phyloP scores from a whole-genome alignment of 805 yeast species.

The Ogataea ramenticola region DNA sequence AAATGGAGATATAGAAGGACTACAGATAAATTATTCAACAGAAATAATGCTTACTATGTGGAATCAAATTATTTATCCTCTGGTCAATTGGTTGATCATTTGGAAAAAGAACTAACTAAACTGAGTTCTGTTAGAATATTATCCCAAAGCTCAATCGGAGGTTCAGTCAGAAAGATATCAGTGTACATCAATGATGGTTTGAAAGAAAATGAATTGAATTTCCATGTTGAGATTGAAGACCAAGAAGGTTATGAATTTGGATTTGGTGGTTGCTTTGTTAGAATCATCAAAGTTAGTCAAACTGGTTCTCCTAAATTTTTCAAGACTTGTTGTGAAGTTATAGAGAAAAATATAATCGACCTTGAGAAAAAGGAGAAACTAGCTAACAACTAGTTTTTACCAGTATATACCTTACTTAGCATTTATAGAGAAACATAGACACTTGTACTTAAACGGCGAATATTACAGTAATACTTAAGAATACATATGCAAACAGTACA shows the following conservation, averaged over 20 bases:
- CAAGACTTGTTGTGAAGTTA: slow-evolving; percentile 13
- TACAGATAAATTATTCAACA: slow-evolving; percentile 3
- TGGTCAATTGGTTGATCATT: slow-evolving; percentile 1
- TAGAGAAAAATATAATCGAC: slow-evolving; percentile 7
- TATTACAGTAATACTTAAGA: too few species aligned
- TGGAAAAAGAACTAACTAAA: slow-evolving; percentile 3
- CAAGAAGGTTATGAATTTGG: slow-evolving; percentile 25
- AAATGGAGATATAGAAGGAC: not conserved
- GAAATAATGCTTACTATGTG: slow-evolving; percentile 7
- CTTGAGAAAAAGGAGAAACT: slow-evolving; percentile 1
- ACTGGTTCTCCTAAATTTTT: slow-evolving; percentile 13
- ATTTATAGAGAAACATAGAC: too few species aligned
- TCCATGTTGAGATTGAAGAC: slow-evolving; percentile 17
- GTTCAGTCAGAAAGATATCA: not conserved
- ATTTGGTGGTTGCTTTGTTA: slow-evolving; percentile 25
- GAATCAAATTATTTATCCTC: slow-evolving; percentile 12
- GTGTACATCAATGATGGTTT: slow-evolving; percentile 2
- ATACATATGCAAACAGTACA: too few species aligned
- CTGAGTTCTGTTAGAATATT: slow-evolving; percentile 1
- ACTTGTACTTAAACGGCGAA: too few species aligned
- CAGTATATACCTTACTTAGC: too few species aligned
- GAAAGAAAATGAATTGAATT: slow-evolving; percentile 4
- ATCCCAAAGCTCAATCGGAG: not conserved
- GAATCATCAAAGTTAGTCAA: slow-evolving; percentile 11
- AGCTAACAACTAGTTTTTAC: not conserved